phyloP scores from a whole-genome alignment of 1,139 yeast genomes.

The Petasospora fabianii region DNA sequence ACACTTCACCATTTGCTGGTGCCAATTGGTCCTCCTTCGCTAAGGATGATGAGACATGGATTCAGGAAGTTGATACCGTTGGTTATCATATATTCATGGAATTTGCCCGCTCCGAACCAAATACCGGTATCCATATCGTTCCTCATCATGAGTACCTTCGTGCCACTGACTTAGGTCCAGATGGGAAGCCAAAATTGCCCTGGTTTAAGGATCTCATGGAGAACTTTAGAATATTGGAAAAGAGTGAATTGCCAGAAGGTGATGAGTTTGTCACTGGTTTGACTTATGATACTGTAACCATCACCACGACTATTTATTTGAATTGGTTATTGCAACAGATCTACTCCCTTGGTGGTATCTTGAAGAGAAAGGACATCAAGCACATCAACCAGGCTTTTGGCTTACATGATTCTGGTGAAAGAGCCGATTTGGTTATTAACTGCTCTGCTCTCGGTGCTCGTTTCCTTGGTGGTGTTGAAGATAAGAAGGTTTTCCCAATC shows the following conservation, averaged over 20 bases:
- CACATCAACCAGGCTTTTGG: slow-evolving; percentile 26
- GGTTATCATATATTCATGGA: slow-evolving; percentile 45
- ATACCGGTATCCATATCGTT: slow-evolving; percentile 48
- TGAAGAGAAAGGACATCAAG: slow-evolving; percentile 28
- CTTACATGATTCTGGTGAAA: slow-evolving; percentile 19
- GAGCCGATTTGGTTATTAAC: slow-evolving; percentile 38
- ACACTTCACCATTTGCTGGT: slow-evolving; percentile 74
- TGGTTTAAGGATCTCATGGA: slow-evolving; percentile 42
- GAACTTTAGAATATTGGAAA: slow-evolving; percentile 38
- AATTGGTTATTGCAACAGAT: slow-evolving; percentile 27
- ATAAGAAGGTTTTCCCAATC: slow-evolving; percentile 46
- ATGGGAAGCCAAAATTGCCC: slow-evolving; percentile 22
- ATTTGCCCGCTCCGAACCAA: slow-evolving; percentile 43
- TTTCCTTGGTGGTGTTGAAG: slow-evolving; percentile 47
- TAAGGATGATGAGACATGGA: slow-evolving; percentile 33
- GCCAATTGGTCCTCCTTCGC: slow-evolving; percentile 75
- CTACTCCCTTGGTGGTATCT: slow-evolving; percentile 27
- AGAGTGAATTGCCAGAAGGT: slow-evolving; percentile 31
- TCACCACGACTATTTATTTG: slow-evolving; percentile 30
- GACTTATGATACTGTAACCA: slow-evolving; percentile 30
- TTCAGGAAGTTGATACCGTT: slow-evolving; percentile 42
- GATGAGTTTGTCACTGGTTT: slow-evolving; percentile 28
- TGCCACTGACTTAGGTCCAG: slow-evolving; percentile 22
- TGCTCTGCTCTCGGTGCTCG: slow-evolving; percentile 31
- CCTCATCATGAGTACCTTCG: slow-evolving; percentile 49